Percentiles rank a stretch among this genome's conserved stretches.
Evolutionary conservation across 768 basidiomycete species (phyloP).

Genomic region (Auricularia auricula-judae): DNA sequence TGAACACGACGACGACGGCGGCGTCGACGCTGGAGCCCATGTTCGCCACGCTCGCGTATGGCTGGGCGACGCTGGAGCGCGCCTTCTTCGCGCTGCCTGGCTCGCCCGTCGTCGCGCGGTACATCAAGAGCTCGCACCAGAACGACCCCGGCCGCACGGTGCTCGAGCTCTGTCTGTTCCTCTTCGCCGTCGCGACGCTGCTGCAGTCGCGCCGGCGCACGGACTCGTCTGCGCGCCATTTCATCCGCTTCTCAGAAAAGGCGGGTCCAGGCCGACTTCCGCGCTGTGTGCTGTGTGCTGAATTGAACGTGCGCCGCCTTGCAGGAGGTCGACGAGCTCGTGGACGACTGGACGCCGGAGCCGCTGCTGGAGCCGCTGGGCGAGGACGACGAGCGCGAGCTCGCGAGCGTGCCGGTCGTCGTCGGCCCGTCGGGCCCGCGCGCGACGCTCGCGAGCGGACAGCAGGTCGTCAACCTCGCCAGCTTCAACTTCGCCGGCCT

Average conservation of each 20-base stretch:
- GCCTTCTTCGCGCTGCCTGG: constrained; percentile 71
- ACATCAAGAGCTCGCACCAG: constrained; percentile 89
- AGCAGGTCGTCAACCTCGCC: constrained; percentile 74
- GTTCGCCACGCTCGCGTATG: constrained; percentile 53
- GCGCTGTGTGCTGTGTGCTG: not conserved
- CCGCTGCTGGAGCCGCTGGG: constrained; percentile 58
- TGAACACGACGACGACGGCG: not conserved
- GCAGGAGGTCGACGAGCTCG: constrained; percentile 93
- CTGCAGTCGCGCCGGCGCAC: constrained; percentile 81
- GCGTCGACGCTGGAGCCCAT: constrained; percentile 36
- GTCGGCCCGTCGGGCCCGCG: constrained; percentile 65
- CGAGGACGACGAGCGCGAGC: constrained; percentile 49
- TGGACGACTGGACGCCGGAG: constrained; percentile 90
- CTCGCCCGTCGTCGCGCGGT: constrained; percentile 75
- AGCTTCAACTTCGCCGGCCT: constrained; percentile 89
- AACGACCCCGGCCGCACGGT: constrained; percentile 91
- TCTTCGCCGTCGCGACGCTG: constrained; percentile 86
- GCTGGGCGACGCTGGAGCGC: constrained; percentile 46
- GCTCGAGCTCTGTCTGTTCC: constrained; percentile 76
- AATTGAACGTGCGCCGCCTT: not conserved
- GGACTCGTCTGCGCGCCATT: constrained; percentile 76
- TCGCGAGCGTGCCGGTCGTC: constrained; percentile 68
- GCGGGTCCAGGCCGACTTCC: constrained; percentile 27
- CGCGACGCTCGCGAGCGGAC: constrained; percentile 66
- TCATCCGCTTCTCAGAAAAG: constrained; percentile 85